Conservation (phyloP, 1,139 yeast genomes). For the Williopsis jadinii region DNA sequence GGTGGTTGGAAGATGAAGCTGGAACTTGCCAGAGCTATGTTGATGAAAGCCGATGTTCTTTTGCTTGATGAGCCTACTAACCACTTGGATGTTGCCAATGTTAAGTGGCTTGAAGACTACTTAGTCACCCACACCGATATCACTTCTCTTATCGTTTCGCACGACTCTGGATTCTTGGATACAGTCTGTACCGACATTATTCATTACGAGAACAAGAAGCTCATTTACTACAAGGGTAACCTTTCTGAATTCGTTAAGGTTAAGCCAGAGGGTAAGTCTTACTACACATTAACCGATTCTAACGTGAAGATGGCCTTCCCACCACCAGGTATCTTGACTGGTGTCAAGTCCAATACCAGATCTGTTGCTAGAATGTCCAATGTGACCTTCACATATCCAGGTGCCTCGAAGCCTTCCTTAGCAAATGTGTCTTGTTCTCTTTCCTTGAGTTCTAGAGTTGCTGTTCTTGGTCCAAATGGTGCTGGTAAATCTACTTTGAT, state of each 20-base stretch:
- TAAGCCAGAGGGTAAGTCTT: conserved; percentile 94
- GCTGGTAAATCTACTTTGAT: conserved; percentile 97
- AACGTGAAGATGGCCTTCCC: conserved; percentile 98
- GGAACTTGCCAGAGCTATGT: conserved; percentile 96
- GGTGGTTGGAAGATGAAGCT: conserved; percentile 99
- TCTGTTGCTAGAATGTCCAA: conserved; percentile 88
- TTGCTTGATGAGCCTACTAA: conserved; percentile 97
- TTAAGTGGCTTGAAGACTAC: conserved; percentile 89
- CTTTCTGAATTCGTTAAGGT: conserved; percentile 85
- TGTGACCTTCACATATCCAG: conserved; percentile 88
- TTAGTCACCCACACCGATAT: conserved; percentile 74
- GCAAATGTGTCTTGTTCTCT: conserved; percentile 76
- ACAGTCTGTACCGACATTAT: conserved; percentile 94
- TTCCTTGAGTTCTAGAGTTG: conserved; percentile 90
- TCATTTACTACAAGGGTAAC: conserved; percentile 94
- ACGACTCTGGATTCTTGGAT: conserved; percentile 95
- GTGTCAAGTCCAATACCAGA: conserved; percentile 91
- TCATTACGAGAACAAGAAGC: conserved; percentile 92
- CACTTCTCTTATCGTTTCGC: conserved; percentile 93
- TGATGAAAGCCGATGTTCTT: conserved; percentile 93
- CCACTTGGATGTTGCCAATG: conserved; percentile 93
- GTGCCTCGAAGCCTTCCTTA: conserved; percentile 79
- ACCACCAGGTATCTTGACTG: conserved; percentile 93
- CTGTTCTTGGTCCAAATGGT: conserved; percentile 96
- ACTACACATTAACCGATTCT: conserved; percentile 91